Evolutionary conservation across 495 filamentous ascomycete species (phyloP).

Genomic region (Neurospora hispaniola): DNA sequence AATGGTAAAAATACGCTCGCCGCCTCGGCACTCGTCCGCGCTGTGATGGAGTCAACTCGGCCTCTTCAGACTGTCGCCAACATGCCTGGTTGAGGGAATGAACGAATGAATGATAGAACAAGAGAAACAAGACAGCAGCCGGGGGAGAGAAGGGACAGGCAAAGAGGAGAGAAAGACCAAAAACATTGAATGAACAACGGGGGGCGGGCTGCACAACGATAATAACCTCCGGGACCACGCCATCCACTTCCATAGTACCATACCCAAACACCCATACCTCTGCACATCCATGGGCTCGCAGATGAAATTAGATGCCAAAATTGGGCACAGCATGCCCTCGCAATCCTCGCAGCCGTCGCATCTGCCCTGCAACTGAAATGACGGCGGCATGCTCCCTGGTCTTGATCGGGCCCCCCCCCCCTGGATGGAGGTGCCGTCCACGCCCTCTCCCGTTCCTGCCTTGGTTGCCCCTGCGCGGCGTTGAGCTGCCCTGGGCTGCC

Average conservation of each 20-base stretch:
- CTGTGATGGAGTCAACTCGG: not conserved
- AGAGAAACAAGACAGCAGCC: not conserved
- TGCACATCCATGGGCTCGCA: not conserved
- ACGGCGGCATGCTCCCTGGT: not conserved
- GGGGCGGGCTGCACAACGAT: conserved; percentile 1
- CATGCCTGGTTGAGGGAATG: not conserved
- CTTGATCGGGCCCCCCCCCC: not conserved
- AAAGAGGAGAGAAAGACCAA: conserved; percentile 2
- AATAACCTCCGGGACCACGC: not conserved
- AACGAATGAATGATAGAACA: not conserved
- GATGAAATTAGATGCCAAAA: not conserved
- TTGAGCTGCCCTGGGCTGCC: not conserved
- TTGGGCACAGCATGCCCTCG: not conserved
- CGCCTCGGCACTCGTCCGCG: not conserved
- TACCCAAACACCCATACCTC: not conserved
- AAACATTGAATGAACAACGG: conserved; percentile 1
- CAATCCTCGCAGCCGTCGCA: not conserved
- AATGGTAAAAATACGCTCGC: not conserved
- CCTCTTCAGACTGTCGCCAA: not conserved
- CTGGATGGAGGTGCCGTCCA: not conserved
- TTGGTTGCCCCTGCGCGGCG: not conserved
- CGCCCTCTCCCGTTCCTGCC: not conserved
- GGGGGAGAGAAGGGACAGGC: not conserved
- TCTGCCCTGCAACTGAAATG: conserved; percentile 3
- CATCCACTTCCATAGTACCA: not conserved